These are phyloP conservation scores for Talaromyces trachyspermus DNA, from an alignment of 495 filamentous ascomycete genomes.

Conservation along the genomic window DNA sequence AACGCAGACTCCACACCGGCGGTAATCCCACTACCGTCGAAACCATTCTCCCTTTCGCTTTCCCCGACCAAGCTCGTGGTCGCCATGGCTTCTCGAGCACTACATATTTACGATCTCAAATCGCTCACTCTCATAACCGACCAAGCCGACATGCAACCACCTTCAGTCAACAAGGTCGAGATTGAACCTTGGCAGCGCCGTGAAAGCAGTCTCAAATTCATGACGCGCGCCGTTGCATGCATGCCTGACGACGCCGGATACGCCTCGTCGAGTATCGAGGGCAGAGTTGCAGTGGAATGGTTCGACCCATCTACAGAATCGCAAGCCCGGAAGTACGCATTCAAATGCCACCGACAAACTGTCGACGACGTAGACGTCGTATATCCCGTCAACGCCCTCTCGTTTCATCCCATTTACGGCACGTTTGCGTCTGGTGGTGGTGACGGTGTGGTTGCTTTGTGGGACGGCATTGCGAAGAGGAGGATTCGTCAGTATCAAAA, in stretches of 20 bases:
- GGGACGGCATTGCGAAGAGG: slow-evolving; percentile 90
- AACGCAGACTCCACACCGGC: slow-evolving; percentile 38
- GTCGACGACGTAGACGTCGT: slow-evolving; percentile 73
- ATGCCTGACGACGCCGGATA: slow-evolving; percentile 96
- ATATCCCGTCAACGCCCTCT: slow-evolving; percentile 88
- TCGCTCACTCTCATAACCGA: slow-evolving; percentile 49
- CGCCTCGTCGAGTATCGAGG: slow-evolving; percentile 82
- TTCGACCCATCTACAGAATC: slow-evolving; percentile 81
- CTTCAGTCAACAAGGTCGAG: slow-evolving; percentile 36
- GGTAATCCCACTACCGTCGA: slow-evolving; percentile 63
- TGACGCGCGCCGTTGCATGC: slow-evolving; percentile 87
- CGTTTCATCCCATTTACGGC: slow-evolving; percentile 85
- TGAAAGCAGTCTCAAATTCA: slow-evolving; percentile 90
- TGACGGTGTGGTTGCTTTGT: slow-evolving; percentile 88
- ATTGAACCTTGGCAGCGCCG: slow-evolving; percentile 81
- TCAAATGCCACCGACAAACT: slow-evolving; percentile 89
- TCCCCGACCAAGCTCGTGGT: slow-evolving; percentile 81
- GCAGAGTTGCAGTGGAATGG: slow-evolving; percentile 92
- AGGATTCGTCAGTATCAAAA: slow-evolving; percentile 85
- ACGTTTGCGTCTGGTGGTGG: slow-evolving; percentile 92
- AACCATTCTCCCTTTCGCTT: slow-evolving; percentile 79
- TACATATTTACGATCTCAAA: slow-evolving; percentile 88
- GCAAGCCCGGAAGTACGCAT: slow-evolving; percentile 90
- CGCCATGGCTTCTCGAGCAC: slow-evolving; percentile 84
- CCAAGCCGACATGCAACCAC: slow-evolving; percentile 31